Evolutionary conservation across 257 asterid species (phyloP).

Genomic region (Gardenia jasminoides): DNA sequence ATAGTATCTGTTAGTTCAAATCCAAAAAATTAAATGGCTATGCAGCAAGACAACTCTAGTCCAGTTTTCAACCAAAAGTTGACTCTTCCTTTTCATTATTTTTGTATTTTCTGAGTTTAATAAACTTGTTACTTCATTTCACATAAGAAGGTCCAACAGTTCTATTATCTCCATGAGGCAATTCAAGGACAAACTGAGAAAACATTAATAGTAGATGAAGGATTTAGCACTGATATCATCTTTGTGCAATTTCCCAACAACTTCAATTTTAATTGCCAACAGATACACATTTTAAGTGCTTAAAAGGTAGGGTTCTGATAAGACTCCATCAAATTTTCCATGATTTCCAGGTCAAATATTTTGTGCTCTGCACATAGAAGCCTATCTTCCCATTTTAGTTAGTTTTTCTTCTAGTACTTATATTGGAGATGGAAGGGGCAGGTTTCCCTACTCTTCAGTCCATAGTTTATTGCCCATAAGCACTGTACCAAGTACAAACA

Average conservation of each 20-base stretch:
- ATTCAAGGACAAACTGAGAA: neutral
- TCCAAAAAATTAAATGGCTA: neutral
- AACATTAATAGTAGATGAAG: neutral
- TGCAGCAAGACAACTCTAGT: neutral
- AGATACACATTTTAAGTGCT: neutral
- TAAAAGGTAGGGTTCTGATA: neutral
- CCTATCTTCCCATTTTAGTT: neutral
- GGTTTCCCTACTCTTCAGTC: neutral
- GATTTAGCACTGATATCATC: neutral
- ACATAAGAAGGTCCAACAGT: neutral
- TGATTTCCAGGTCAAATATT: neutral
- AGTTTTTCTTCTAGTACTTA: neutral
- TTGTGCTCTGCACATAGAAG: neutral
- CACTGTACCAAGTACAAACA: constrained; percentile 77
- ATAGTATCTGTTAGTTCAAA: constrained; percentile 6
- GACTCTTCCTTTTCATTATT: neutral
- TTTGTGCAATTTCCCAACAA: neutral
- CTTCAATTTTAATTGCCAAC: neutral
- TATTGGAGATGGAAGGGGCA: neutral
- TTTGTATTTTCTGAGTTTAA: neutral
- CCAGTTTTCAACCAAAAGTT: neutral
- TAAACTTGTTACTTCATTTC: neutral
- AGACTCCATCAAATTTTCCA: neutral
- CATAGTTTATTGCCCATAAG: constrained; percentile 6
- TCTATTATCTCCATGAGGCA: neutral